Evolutionary conservation across 495 filamentous ascomycete species (phyloP).

Genomic region (Chlorociboria aeruginascens): DNA sequence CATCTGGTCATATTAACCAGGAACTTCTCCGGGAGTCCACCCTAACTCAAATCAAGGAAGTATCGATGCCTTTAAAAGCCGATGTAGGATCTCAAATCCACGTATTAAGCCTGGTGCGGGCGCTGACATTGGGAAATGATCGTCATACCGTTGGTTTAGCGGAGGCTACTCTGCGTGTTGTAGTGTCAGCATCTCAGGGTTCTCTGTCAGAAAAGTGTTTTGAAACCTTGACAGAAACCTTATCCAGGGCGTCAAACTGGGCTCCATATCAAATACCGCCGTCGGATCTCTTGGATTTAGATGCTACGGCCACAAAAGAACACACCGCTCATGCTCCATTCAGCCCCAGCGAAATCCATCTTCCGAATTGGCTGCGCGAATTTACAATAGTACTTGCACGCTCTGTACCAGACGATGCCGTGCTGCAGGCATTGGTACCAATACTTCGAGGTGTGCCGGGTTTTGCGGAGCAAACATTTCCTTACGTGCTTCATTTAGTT

Average conservation of each 20-base stretch:
- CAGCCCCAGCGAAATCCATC: slow-evolving; percentile 23
- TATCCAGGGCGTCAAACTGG: slow-evolving; percentile 33
- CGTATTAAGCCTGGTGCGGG: slow-evolving; percentile 53
- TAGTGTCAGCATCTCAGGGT: slow-evolving; percentile 40
- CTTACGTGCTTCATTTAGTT: slow-evolving; percentile 70
- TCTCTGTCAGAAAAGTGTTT: neutral
- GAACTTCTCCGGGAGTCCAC: slow-evolving; percentile 46
- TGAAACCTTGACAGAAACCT: neutral
- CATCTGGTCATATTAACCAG: slow-evolving; percentile 51
- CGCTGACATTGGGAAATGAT: slow-evolving; percentile 52
- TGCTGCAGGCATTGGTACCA: slow-evolving; percentile 51
- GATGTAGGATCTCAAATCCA: slow-evolving; percentile 31
- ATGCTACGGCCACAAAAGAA: slow-evolving; percentile 6
- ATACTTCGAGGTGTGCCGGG: slow-evolving; percentile 49
- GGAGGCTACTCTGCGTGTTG: slow-evolving; percentile 62
- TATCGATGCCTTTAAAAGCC: slow-evolving; percentile 14
- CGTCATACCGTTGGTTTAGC: slow-evolving; percentile 56
- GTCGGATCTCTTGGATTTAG: slow-evolving; percentile 24
- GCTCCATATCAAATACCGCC: slow-evolving; percentile 32
- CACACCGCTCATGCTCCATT: slow-evolving; percentile 16
- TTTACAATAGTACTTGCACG: slow-evolving; percentile 49
- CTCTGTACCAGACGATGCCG: slow-evolving; percentile 45
- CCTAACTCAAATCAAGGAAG: slow-evolving; percentile 34
- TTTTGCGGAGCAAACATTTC: slow-evolving; percentile 60
- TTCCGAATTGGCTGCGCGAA: slow-evolving; percentile 48